phyloP scores from a whole-genome alignment of 768 basidiomycete genomes.

The Naganishia onofrii region DNA sequence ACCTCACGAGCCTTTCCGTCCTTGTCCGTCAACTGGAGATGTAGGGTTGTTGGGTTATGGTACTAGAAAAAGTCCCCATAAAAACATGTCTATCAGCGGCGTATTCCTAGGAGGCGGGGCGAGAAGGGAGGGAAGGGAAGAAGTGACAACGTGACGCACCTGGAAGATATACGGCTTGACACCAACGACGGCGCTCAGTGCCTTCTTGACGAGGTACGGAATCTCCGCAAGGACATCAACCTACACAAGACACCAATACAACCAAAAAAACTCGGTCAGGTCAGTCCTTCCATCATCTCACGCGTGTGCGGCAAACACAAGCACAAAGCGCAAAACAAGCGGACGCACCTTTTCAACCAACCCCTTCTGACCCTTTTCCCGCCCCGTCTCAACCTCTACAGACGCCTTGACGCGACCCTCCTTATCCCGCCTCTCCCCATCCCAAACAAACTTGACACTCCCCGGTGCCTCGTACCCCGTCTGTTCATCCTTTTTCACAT shows the following conservation, averaged over 20 bases:
- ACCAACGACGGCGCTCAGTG: conserved; percentile 87
- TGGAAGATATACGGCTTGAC: conserved; percentile 94
- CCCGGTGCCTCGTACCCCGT: conserved; percentile 77
- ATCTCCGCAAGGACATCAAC: conserved; percentile 94
- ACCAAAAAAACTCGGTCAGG: no score
- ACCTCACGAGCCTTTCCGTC: conserved; percentile 40
- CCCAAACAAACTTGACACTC: conserved; percentile 73
- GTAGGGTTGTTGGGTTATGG: conserved; percentile 61
- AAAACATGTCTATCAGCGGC: not conserved
- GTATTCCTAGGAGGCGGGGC: not conserved
- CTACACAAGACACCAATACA: conserved; percentile 54
- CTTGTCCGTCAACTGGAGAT: conserved; percentile 55
- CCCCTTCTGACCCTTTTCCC: conserved; percentile 59
- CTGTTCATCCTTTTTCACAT: conserved; percentile 63
- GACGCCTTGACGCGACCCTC: conserved; percentile 43
- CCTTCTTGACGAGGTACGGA: conserved; percentile 84
- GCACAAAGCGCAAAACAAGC: no score
- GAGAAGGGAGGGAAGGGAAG: conserved; percentile 9
- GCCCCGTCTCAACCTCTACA: conserved; percentile 62
- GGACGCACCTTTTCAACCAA: conserved; percentile 46
- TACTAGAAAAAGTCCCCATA: conserved; percentile 54
- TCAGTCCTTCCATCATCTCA: no score
- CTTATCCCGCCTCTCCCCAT: conserved; percentile 56
- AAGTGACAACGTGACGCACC: conserved; percentile 57
- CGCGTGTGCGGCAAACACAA: no score